Conservation (phyloP, 345 rosid species). For the Lenwebbia sp. region DNA sequence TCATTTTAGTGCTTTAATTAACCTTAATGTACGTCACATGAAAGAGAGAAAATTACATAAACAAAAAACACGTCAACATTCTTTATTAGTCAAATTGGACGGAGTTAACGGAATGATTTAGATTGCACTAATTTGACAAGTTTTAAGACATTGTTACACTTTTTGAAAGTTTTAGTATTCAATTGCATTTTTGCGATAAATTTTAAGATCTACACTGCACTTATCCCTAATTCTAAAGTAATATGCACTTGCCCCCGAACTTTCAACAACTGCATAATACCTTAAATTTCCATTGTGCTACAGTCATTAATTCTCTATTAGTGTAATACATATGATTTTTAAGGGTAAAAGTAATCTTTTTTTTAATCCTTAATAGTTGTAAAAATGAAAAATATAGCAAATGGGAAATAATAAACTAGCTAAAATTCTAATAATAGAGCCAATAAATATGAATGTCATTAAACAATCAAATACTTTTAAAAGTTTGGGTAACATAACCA, state of each 20-base stretch:
- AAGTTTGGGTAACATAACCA: not conserved
- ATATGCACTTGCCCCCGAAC: not conserved
- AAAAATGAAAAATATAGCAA: not conserved
- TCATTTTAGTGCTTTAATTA: too few relatives aligned
- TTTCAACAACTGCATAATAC: not conserved
- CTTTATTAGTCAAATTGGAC: too few relatives aligned
- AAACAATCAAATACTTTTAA: not conserved
- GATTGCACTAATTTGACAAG: too few relatives aligned
- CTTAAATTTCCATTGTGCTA: not conserved
- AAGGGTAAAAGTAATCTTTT: not conserved
- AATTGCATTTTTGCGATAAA: too few relatives aligned
- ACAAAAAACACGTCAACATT: too few relatives aligned
- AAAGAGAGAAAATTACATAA: too few relatives aligned
- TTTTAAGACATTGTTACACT: too few relatives aligned
- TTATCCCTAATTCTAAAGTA: not conserved
- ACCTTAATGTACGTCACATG: too few relatives aligned
- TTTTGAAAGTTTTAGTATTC: too few relatives aligned
- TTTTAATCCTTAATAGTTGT: not conserved
- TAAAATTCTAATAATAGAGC: not conserved
- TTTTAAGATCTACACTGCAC: too few relatives aligned
- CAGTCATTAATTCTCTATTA: not conserved
- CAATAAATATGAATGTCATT: not conserved
- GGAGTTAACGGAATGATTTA: too few relatives aligned
- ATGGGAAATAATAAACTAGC: not conserved
- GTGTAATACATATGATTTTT: not conserved